Evolutionary conservation across 345 rosid species (phyloP).

Genomic region (Chamaenerion angustifolium): DNA sequence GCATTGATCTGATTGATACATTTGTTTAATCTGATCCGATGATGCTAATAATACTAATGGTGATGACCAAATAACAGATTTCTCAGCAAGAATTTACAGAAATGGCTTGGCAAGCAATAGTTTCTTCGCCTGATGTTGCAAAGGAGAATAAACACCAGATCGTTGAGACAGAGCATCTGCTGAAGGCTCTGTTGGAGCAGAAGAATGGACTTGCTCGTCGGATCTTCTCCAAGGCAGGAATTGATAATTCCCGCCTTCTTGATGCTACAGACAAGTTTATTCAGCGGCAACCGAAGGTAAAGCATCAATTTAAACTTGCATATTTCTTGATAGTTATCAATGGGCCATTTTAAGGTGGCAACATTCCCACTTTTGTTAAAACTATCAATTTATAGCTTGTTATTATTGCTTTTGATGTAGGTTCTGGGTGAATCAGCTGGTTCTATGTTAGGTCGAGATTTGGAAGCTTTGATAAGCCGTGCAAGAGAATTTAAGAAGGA

Average conservation of each 20-base stretch:
- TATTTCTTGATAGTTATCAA: no score
- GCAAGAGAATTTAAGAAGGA: constrained; percentile 86
- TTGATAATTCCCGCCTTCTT: constrained; percentile 80
- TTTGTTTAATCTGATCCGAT: no score
- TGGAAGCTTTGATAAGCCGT: constrained; percentile 68
- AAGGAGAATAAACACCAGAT: constrained; percentile 95
- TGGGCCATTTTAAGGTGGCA: no score
- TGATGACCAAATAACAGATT: constrained; percentile 28
- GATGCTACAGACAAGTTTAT: constrained; percentile 85
- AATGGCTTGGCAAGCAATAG: constrained; percentile 99
- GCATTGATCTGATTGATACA: no score
- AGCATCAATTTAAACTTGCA: background rate
- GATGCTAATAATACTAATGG: no score
- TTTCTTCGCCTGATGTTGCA: constrained; percentile 87
- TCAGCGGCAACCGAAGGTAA: constrained; percentile 93
- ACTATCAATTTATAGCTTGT: constrained; percentile 2
- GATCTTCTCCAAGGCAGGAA: constrained; percentile 68
- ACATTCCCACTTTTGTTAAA: no score
- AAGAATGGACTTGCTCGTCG: constrained; percentile 98
- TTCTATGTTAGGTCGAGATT: constrained; percentile 90
- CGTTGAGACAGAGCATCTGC: constrained; percentile 92
- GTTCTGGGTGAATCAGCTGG: constrained; percentile 85
- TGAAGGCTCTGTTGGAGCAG: constrained; percentile 91
- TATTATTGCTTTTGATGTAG: constrained; percentile 17
- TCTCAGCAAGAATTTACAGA: constrained; percentile 94